Evolutionary conservation across 2,329 filamentous ascomycete species (phyloP), one percentile per base, ranked within the genome.

Genomic region (Ophiostoma perfectum): DNA sequence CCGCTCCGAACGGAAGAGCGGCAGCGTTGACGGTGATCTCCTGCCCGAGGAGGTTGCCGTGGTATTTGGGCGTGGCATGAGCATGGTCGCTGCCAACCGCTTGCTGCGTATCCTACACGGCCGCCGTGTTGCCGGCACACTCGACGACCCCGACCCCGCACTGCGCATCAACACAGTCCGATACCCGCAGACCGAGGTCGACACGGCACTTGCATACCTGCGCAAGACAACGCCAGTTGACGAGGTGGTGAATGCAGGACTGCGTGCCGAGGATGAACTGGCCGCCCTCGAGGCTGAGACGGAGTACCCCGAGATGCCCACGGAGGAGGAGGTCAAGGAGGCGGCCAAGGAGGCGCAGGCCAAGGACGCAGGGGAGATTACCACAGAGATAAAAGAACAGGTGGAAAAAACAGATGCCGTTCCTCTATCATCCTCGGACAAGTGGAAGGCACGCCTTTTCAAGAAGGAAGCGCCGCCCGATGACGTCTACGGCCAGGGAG

Each of bases 231-330:
- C 85, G 0, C 81, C 82, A 0, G 84, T 89, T 3, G 82, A 89
- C 70, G 87, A 90, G 75, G 77, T 87, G 41, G 76, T 83, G 72
- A 88, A 86, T 72, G 86, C 86, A 2, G 85, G 85, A 0, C 77
- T 88, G 66, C 80, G 86, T 65, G 87, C 86, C 14, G 86, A 89
- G 76, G 84, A 88, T 68, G 87, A 89, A 77, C 80, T 89, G 66
- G 80, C 78, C 27, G 79, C 79, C 69, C 75, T 88, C 71, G 85
- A 64, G 39, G 63, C 41, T 3, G 55, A 87, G 68, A 69, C 14
- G 38, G 67, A 70, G 70, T 74, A 75, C 72, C 74, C 78, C 71
- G 64, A 70, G 27, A 27, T 27, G 27, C 27, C 27, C 27, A 27
- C 27, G 27, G 27, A 27, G 71, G 64, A 68, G 67, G 38, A 70